These are phyloP conservation scores for Aureobasidium mangrovei DNA, from an alignment of 2,329 filamentous ascomycete species.

Conservation along the genomic window DNA sequence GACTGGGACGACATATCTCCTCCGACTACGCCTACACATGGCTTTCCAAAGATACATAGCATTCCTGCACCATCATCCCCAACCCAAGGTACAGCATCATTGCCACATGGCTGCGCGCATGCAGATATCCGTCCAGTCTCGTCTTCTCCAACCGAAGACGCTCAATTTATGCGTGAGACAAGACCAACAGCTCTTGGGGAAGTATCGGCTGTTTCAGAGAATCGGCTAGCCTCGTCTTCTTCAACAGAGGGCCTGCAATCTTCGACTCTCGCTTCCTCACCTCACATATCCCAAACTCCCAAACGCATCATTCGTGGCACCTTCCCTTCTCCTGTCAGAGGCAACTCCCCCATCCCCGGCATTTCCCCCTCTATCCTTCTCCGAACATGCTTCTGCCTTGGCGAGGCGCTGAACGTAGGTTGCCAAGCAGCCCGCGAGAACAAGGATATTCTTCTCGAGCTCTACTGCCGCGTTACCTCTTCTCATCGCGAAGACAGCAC, in stretches of 20 bases:
- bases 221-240: not conserved
- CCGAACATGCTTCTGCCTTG: constrained; percentile 55
- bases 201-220: not conserved
- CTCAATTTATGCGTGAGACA: not conserved
- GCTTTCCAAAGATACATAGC: too few relatives aligned
- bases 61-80: not conserved
- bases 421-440: constrained; percentile 39
- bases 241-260: not conserved
- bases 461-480: constrained; percentile 53
- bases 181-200: not conserved
- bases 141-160: constrained; percentile 1
- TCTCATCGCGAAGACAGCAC: constrained; percentile 48
- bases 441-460: constrained; percentile 46
- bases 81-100: not conserved
- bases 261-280: not conserved
- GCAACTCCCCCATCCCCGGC: constrained; percentile 47
- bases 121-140: not conserved
- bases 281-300: not conserved
- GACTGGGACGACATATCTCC: constrained; percentile 4
- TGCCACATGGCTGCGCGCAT: not conserved
- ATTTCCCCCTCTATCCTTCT: constrained; percentile 40
- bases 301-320: constrained; percentile 43
- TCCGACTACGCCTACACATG: not conserved
- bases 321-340: constrained; percentile 42
- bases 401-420: constrained; percentile 48